Evolutionary conservation across 2,329 filamentous ascomycete genomes (phyloP).

Genomic region (Phyllosticta citribraziliensis): DNA sequence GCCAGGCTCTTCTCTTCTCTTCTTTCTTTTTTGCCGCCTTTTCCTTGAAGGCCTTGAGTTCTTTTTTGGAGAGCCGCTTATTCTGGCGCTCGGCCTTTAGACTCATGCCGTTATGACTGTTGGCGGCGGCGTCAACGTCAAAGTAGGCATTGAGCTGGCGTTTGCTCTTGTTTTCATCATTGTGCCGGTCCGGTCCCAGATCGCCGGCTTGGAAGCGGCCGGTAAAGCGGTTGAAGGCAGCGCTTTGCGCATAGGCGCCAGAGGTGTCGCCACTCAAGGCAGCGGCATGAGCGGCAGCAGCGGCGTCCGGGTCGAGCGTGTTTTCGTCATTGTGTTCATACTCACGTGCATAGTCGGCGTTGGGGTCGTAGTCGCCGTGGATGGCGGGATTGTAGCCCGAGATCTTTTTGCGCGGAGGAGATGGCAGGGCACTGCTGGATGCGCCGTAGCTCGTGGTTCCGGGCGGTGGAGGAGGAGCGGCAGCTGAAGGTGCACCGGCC

Average conservation of each 20-base stretch:
- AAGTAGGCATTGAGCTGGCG: conserved; percentile 93
- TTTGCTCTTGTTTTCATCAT: conserved; percentile 75
- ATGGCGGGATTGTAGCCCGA: conserved; percentile 92
- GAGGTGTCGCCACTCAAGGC: conserved; percentile 17
- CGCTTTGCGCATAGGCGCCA: conserved; percentile 54
- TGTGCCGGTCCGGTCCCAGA: conserved; percentile 64
- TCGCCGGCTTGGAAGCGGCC: conserved; percentile 66
- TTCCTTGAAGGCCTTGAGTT: conserved; percentile 85
- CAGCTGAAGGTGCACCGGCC: not conserved
- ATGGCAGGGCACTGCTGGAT: conserved; percentile 18
- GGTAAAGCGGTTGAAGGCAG: conserved; percentile 84
- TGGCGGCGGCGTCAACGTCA: conserved; percentile 89
- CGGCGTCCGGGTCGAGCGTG: conserved; percentile 9
- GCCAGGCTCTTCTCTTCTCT: conserved; percentile 86
- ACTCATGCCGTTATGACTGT: conserved; percentile 79
- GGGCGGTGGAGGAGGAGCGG: conserved; percentile 12
- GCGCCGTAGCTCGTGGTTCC: conserved; percentile 20
- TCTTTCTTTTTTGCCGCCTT: conserved; percentile 85
- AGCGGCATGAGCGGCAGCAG: conserved; percentile 14
- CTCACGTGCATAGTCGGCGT: conserved; percentile 71
- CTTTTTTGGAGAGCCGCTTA: conserved; percentile 74
- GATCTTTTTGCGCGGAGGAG: conserved; percentile 27
- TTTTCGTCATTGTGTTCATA: conserved; percentile 29
- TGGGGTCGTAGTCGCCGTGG: conserved; percentile 92
- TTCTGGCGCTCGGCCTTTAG: conserved; percentile 81